Percentiles rank a stretch among this genome's conserved stretches.
Evolutionary conservation across 108 stramenopile species (phyloP).

Genomic region (Cyclotella atomus): DNA sequence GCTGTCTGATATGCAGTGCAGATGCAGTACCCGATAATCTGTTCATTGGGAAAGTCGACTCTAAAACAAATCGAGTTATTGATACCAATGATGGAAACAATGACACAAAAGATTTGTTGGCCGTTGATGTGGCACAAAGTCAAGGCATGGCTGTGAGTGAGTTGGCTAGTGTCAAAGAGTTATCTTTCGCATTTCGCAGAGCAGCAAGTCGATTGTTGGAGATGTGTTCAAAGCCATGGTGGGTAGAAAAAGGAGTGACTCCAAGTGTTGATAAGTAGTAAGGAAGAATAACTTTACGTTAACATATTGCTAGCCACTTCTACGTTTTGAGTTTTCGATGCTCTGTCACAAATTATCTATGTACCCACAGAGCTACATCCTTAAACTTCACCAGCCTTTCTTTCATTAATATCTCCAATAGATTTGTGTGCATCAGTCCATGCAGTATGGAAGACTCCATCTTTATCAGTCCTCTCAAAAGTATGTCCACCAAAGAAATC

Average conservation of each 20-base stretch:
- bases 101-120: constrained; percentile 32
- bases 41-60: constrained; percentile 44
- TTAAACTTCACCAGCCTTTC: constrained; percentile 85
- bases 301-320: too few relatives aligned
- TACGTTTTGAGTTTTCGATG: too few relatives aligned
- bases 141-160: constrained; percentile 62
- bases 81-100: constrained; percentile 20
- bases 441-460: constrained; percentile 89
- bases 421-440: constrained; percentile 96
- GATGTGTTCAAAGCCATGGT: constrained; percentile 84
- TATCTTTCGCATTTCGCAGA: constrained; percentile 83
- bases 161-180: constrained; percentile 85
- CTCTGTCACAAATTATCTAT: too few relatives aligned
- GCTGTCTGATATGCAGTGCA: constrained; percentile 65
- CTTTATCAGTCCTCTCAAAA: constrained; percentile 87
- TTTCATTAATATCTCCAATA: constrained; percentile 90
- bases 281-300: too few relatives aligned
- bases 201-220: constrained; percentile 86
- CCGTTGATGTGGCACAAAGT: constrained; percentile 60
- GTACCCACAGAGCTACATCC: too few relatives aligned
- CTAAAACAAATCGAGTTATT: not conserved
- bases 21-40: constrained; percentile 52
- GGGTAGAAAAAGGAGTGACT: constrained; percentile 50
- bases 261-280: not conserved
- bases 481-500: constrained; percentile 99